Evolutionary conservation across 768 basidiomycete species (phyloP), one percentile per base, ranked within the genome.

Genomic region (Wakefieldia striispora): DNA sequence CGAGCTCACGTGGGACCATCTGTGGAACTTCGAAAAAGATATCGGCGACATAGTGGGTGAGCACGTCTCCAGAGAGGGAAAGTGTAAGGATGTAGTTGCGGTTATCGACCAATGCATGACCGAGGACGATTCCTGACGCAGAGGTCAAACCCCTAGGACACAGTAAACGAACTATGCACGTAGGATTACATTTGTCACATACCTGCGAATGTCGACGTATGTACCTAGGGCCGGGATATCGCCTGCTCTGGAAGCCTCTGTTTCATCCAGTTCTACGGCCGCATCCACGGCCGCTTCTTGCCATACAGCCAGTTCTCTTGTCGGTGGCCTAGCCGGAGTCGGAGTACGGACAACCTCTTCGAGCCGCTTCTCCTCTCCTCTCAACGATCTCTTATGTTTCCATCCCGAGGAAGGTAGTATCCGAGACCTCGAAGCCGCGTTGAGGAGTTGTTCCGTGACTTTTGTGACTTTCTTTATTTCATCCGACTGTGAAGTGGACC

Each of bases 11-110:
- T 13, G 78, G 61, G 21, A 81, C 68, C 58, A 86, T 74, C n/a
- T 69, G 65, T 0, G 86, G 85, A n/a, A 88, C 69, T 21, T 72
- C 58, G 61, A 84, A 87, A 58, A 75, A 72, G 56, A 86, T 70
- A 50, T 90, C 85, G n/a, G 70, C 57, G 11, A 70, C 70, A 16
- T 68, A 56, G 50, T 80, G 78, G 3, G 60, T 50, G 72, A 79
- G 77, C 2, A 82, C 43, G 47, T 84, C 81, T 5, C 88, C 88
- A 3, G 56, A 51, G 41, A 66, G 57, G 19, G 66, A 64, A 7
- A 73, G 55, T 5, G 72, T 58, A 27, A 70, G 56, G 20, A 56
- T 45, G 26, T 58, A 58, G 27, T 54, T 62, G 45, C 62, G 66
- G 19, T 65, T 66, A 14, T 68, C 58, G n/a, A 69, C 41, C 46